Percentiles rank a stretch among this genome's conserved stretches.
phyloP scores from a whole-genome alignment of 805 yeast genomes.

The Groenewaldozyma salmanticensis region DNA sequence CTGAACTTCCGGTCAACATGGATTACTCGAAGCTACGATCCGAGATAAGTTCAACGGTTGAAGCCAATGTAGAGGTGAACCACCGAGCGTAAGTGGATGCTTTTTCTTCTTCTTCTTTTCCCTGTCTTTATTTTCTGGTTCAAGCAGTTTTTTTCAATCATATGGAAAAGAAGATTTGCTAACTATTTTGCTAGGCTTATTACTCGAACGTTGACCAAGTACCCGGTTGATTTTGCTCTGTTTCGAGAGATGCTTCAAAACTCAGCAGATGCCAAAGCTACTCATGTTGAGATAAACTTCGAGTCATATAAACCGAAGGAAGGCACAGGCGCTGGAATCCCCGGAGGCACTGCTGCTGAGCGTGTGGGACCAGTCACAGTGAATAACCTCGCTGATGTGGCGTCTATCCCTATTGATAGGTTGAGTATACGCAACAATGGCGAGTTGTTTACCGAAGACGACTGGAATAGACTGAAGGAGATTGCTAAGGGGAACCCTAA shows the following conservation, averaged over 20 bases:
- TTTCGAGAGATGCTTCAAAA: slow-evolving; percentile 33
- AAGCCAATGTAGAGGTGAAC: slow-evolving; percentile 30
- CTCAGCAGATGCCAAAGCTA: slow-evolving; percentile 32
- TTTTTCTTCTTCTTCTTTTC: too few relatives aligned
- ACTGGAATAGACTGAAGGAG: slow-evolving; percentile 32
- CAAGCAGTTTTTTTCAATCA: too few relatives aligned
- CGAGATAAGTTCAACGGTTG: slow-evolving; percentile 10
- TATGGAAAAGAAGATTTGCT: too few relatives aligned
- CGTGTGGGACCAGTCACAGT: slow-evolving; percentile 8
- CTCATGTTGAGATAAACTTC: slow-evolving; percentile 26
- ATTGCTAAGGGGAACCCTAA: slow-evolving; percentile 36
- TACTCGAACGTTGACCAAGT: slow-evolving; percentile 33
- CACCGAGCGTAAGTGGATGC: slow-evolving; percentile 24
- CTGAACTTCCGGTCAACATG: slow-evolving; percentile 4
- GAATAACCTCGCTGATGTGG: slow-evolving; percentile 13
- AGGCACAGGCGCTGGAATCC: too few relatives aligned
- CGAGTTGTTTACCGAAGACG: slow-evolving; percentile 25
- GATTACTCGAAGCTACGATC: slow-evolving; percentile 7
- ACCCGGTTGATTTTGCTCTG: slow-evolving; percentile 34
- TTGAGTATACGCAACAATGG: slow-evolving; percentile 30
- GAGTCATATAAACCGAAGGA: too few relatives aligned
- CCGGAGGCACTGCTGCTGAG: too few relatives aligned
- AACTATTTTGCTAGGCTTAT: slow-evolving; percentile 25
- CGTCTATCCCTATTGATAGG: slow-evolving; percentile 18
- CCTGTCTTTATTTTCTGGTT: too few relatives aligned